These are phyloP conservation scores for Puccinia novopanici DNA, from an alignment of 1,284 basidiomycete genomes.

Conservation along the genomic window DNA sequence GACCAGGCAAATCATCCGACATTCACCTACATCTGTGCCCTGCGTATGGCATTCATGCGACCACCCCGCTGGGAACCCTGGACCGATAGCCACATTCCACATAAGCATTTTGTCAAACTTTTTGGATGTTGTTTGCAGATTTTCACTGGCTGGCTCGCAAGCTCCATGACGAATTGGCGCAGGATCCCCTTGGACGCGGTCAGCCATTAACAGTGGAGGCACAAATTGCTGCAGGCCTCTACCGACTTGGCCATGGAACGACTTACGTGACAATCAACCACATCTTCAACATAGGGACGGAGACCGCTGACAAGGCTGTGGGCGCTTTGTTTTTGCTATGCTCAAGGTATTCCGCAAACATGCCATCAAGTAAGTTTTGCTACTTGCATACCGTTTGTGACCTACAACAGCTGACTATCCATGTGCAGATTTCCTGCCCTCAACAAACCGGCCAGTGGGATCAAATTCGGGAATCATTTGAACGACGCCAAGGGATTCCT, in stretches of 20 bases:
- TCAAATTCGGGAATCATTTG: neutral
- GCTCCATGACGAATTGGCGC: neutral
- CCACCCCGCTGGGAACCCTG: too few species aligned
- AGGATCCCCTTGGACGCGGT: neutral
- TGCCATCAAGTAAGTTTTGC: neutral
- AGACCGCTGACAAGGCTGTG: neutral
- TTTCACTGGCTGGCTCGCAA: neutral
- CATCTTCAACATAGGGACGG: slow-evolving; percentile 12
- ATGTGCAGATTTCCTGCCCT: neutral
- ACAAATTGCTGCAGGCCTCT: neutral
- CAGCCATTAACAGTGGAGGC: neutral
- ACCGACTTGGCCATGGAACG: neutral
- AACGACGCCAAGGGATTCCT: neutral
- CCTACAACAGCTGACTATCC: neutral
- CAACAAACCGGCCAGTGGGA: neutral
- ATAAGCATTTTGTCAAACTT: too few species aligned
- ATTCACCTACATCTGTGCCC: too few species aligned
- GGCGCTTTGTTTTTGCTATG: neutral
- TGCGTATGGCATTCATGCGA: too few species aligned
- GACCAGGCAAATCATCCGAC: too few species aligned
- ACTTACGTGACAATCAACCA: neutral
- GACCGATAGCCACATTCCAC: too few species aligned
- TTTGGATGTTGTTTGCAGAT: too few species aligned
- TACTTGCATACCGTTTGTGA: neutral
- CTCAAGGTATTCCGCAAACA: neutral